phyloP scores from a whole-genome alignment of 352 stramenopile species.

The Achlya hypogyna region DNA sequence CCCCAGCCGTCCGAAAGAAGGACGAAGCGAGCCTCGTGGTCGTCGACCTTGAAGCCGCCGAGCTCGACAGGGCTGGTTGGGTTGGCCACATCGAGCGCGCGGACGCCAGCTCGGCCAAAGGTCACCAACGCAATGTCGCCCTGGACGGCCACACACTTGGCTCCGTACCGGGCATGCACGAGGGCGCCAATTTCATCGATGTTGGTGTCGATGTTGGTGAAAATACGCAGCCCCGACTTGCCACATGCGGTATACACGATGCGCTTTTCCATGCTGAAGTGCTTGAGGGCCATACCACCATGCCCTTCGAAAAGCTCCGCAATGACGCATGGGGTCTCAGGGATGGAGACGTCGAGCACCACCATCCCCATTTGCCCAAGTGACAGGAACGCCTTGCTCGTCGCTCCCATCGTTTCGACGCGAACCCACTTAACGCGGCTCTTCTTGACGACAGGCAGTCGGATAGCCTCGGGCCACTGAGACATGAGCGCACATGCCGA shows the following conservation, averaged over 20 bases:
- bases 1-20: constrained; percentile 17
- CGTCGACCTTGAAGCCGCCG: constrained; percentile 18
- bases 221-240: constrained; percentile 19
- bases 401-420: not conserved
- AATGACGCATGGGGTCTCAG: not conserved
- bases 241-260: constrained; percentile 19
- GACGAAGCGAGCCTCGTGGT: constrained; percentile 14
- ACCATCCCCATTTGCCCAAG: constrained; percentile 10
- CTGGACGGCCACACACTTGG: constrained; percentile 17
- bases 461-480: not conserved
- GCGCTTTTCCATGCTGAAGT: constrained; percentile 16
- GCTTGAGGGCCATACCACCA: constrained; percentile 16
- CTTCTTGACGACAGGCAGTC: not conserved
- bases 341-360: constrained; percentile 8
- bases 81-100: constrained; percentile 12
- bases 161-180: constrained; percentile 6
- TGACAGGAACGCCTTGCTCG: constrained; percentile 15
- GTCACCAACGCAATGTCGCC: constrained; percentile 18
- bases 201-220: constrained; percentile 18
- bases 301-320: constrained; percentile 17
- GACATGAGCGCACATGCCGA: not conserved
- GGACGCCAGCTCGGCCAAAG: constrained; percentile 18
- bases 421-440: constrained; percentile 17
- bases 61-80: constrained; percentile 17
- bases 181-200: constrained; percentile 20